These are phyloP conservation scores for Wickerhamiella spandovensis DNA, from an alignment of 805 yeast genomes.

Conservation along the genomic window DNA sequence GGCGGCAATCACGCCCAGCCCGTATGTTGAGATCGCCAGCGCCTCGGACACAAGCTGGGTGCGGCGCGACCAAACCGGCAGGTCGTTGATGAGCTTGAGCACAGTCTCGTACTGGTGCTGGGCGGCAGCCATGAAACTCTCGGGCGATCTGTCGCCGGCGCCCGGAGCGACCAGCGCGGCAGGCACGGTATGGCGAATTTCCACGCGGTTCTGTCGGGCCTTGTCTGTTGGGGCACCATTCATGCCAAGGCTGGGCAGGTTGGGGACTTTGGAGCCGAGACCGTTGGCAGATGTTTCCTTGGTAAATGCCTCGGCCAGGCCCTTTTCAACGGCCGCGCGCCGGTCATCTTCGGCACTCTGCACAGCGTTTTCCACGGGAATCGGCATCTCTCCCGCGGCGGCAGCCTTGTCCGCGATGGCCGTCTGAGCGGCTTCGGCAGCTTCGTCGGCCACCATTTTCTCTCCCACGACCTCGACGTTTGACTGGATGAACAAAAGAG, in stretches of 20 bases:
- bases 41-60: slow-evolving; percentile 38
- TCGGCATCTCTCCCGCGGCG: too few relatives aligned
- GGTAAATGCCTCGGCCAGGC: not conserved
- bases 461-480: slow-evolving; percentile 1
- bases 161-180: not conserved
- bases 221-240: not conserved
- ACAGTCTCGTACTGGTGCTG: not conserved
- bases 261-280: not conserved
- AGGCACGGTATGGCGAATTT: not conserved
- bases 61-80: slow-evolving; percentile 8
- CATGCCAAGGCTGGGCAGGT: not conserved
- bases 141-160: not conserved
- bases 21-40: slow-evolving; percentile 70
- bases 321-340: not conserved
- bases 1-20: slow-evolving; percentile 67
- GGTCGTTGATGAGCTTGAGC: not conserved
- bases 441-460: not conserved
- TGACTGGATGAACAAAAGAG: slow-evolving; percentile 49
- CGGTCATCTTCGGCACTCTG: not conserved
- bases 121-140: not conserved
- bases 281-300: not conserved
- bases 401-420: not conserved
- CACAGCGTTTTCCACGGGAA: not conserved
- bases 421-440: not conserved
- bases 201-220: not conserved